Base-by-base conservation (phyloP, 768 basidiomycete genomes). In the Galerina marginata region DNA sequence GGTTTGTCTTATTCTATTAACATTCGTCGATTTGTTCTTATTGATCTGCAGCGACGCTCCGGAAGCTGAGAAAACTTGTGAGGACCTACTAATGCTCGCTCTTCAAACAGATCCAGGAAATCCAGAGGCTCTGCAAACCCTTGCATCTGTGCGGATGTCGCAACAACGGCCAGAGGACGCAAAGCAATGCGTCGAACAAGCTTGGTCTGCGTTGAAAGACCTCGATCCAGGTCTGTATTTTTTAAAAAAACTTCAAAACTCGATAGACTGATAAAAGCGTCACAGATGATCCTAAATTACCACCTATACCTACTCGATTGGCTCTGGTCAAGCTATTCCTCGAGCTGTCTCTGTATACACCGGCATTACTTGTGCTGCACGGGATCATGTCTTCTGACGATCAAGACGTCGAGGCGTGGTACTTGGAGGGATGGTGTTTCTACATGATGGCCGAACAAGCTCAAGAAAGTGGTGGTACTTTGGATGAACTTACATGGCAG, bases 401-500 rank as follows among this genome's bases (percentile, higher is more conserved):
- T 64, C 83, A 92, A 69, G 90, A 93, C 54, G 88, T 95, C 11
- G 94, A 96, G 66, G 95, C 89, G 1, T 96, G 95, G 89, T 96
- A 96, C 70, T 84, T 96, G 29, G 94, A 96, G 74, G 95, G 94
- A 54, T 97, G 94, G 94, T 90, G 91, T 64, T 94, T 92, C 80
- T 93, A 87, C 77, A 77, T 96, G 47, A 87, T 92, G 85, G 84
- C 87, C 0, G 89, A 91, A 71, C 84, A 89, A 60, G 86, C 85
- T 7, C 81, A 85, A 61, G 86, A 89, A 65, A 82, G 74, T 11
- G 81, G 79, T 26, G 82, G 80, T 16, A 81, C 73, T 39, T 58
- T 81, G 33, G 81, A 82, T 38, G 85, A 82, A 15, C 66, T 90
- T 62, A 83, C 83, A 3, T 91, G 89, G 86, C 81, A 90, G 69